Evolutionary conservation across 1,284 basidiomycete species (phyloP).

Genomic region (Rhodotorula sp.): DNA sequence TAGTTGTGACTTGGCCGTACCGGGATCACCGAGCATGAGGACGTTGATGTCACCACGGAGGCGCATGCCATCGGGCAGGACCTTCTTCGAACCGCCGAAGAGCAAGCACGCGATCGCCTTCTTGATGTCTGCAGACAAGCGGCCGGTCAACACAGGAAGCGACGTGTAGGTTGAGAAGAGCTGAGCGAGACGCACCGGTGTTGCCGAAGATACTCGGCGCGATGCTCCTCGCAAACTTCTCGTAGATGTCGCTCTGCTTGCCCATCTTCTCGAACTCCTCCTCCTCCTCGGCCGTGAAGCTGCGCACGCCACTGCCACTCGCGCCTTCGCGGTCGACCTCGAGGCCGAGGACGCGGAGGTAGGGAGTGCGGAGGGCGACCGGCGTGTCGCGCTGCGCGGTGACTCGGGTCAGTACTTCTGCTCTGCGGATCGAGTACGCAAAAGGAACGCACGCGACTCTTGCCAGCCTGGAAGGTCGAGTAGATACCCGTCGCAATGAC

Average conservation of each 20-base stretch:
- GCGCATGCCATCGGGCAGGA: constrained; percentile 96
- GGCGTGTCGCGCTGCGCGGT: constrained; percentile 57
- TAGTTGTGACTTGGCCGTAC: constrained; percentile 95
- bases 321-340: constrained; percentile 74
- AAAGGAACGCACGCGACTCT: constrained; percentile 62
- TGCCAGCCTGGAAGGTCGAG: constrained; percentile 86
- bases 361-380: constrained; percentile 86
- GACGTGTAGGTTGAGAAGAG: no score
- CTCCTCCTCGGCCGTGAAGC: constrained; percentile 94
- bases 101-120: constrained; percentile 93
- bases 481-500: constrained; percentile 96
- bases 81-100: constrained; percentile 97
- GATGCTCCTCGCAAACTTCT: constrained; percentile 89
- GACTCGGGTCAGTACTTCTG: background rate
- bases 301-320: constrained; percentile 63
- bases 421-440: background rate
- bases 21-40: constrained; percentile 91
- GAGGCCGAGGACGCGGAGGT: constrained; percentile 88
- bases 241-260: constrained; percentile 85
- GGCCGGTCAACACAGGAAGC: background rate
- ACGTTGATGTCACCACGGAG: constrained; percentile 98
- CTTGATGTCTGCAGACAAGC: constrained; percentile 77
- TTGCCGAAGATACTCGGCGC: constrained; percentile 97
- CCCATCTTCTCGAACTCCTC: constrained; percentile 90
- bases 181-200: constrained; percentile 61